A percentile compares a stretch with the other conserved stretches of the same genome.
Conservation (phyloP, 2,329 filamentous ascomycete genomes). For the Penicillium sp. region DNA sequence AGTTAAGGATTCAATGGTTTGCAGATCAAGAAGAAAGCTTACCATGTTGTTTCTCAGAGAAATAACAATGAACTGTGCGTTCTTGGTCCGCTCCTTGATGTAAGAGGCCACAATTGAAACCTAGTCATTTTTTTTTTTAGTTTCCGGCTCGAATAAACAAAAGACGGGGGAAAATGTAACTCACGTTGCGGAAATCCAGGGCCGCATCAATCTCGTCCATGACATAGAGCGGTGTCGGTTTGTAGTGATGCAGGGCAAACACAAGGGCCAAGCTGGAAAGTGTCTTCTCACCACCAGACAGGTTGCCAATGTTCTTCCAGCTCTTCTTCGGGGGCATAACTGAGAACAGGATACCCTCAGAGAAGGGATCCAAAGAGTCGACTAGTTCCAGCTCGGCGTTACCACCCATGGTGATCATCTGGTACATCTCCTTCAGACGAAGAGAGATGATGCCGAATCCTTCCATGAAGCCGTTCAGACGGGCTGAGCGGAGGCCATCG, state of each 20-base stretch:
- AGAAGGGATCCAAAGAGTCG: conserved; percentile 94
- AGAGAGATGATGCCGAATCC: conserved; percentile 94
- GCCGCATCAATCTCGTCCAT: conserved; percentile 99
- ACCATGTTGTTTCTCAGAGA: conserved; percentile 97
- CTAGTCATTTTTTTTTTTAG: conserved; percentile 51
- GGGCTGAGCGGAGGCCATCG: conserved; percentile 86
- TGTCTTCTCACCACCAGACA: conserved; percentile 97
- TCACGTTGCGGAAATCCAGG: conserved; percentile 95
- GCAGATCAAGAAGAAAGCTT: conserved; percentile 18
- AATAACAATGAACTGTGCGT: conserved; percentile 98
- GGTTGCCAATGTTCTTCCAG: conserved; percentile 98
- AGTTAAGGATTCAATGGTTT: neutral
- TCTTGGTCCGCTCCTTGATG: conserved; percentile 99
- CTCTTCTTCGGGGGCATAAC: conserved; percentile 99
- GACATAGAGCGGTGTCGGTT: conserved; percentile 95
- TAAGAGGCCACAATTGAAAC: conserved; percentile 98
- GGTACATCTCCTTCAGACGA: conserved; percentile 98
- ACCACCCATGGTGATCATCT: conserved; percentile 99
- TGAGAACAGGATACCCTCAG: conserved; percentile 93
- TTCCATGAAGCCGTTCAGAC: conserved; percentile 97
- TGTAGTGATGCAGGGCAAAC: conserved; percentile 98
- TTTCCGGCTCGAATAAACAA: neutral
- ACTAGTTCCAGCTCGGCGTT: conserved; percentile 98
- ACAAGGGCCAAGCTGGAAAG: conserved; percentile 90
- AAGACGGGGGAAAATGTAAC: conserved; percentile 46